Base-by-base conservation (phyloP, 225 moss, liverwort and hornwort genomes). In the Asterella californica region DNA sequence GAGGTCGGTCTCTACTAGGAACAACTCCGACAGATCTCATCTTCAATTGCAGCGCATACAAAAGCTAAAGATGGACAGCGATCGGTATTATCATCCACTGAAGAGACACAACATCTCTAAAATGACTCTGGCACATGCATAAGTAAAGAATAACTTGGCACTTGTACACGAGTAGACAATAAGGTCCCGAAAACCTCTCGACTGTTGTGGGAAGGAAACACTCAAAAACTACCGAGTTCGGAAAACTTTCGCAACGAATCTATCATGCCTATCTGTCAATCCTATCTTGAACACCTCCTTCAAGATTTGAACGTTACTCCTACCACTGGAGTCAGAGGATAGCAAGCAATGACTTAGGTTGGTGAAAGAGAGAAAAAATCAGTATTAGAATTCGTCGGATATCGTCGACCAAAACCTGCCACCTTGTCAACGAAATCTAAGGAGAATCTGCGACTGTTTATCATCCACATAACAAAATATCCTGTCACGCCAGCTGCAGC, bases 391-490 rank as follows among this genome's bases (percentile, higher is more conserved):
- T 79, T 79, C 76, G 80, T 66, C 82, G 80, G 76, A 85, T 75
- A 64, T 82, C 50, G 79, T 73, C 76, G 79, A 85, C 75, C 63
- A 65, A 74, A 30, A 81, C 53, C 74, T 85, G 81, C 50, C 69
- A 75, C 71, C 75, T 69, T 49, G 74, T 84, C 80, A 85, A 85
- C 75, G 81, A 86, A 86, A 74, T 53, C 49, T 77, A 78, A 85
- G 72, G 80, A 81, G 67, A 83, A 67, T 81, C 80, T 70, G 80
- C 49, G 50, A 80, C 77, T 75, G 74, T 38, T 60, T 70, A 82
- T 81, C 79, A 82, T 53, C 74, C 52, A 74, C 55, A 82, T 63
- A 42, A 73, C 77, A 53, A 68, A 83, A 74, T 83, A 78, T 81
- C 78, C 60, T 52, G 78, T 33, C 74, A 74, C 74, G 69, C 78